Percentiles rank a stretch among this genome's conserved stretches.
Evolutionary conservation across 225 moss, liverwort and hornwort species (phyloP).

Genomic region (Sphagnum tenellum): DNA sequence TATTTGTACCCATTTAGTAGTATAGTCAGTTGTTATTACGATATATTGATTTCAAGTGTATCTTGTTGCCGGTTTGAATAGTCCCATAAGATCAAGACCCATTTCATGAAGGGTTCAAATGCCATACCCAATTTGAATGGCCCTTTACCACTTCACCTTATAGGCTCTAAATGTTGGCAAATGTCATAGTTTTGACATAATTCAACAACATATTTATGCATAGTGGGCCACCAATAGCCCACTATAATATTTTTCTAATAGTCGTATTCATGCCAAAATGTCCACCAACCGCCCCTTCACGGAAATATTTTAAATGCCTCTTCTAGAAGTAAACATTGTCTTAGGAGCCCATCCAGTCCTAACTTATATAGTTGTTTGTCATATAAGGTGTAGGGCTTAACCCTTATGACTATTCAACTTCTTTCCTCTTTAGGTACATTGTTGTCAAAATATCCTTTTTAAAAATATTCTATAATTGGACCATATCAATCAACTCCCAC

Average conservation of each 20-base stretch:
- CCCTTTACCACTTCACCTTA: background rate
- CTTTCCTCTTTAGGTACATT: too few relatives aligned
- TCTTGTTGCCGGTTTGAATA: background rate
- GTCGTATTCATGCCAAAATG: slow-evolving; percentile 1
- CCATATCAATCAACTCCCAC: too few relatives aligned
- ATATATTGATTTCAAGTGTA: slow-evolving; percentile 5
- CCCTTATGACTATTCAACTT: too few relatives aligned
- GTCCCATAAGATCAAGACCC: slow-evolving; percentile 4
- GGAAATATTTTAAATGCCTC: background rate
- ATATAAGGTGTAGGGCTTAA: too few relatives aligned
- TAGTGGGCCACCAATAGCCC: background rate
- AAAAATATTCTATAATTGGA: too few relatives aligned
- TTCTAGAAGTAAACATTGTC: too few relatives aligned
- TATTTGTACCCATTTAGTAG: slow-evolving; percentile 12
- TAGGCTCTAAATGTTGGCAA: background rate
- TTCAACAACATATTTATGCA: background rate
- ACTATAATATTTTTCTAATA: background rate
- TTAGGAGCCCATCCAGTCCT: too few relatives aligned
- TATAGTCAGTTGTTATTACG: slow-evolving; percentile 1
- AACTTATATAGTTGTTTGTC: too few relatives aligned
- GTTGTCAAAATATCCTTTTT: too few relatives aligned
- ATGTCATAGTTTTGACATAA: background rate
- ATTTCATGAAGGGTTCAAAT: background rate
- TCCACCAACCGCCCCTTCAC: background rate
- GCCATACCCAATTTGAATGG: background rate